These are phyloP conservation scores for Penicillium vulpinum DNA, from an alignment of 2,329 filamentous ascomycete genomes.

Conservation along the genomic window DNA sequence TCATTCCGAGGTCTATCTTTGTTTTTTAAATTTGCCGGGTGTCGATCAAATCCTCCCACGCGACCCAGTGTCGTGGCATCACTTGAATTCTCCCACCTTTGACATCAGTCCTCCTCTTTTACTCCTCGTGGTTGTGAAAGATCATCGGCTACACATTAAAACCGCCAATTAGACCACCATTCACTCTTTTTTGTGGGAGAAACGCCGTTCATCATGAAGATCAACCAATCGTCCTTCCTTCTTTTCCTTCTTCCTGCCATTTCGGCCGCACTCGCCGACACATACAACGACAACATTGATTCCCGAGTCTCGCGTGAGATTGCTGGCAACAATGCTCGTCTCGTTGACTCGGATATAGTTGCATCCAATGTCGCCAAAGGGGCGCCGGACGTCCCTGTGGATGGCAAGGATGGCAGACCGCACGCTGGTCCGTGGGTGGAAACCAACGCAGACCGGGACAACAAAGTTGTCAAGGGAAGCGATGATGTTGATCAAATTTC, in stretches of 20 bases:
- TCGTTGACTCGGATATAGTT: conserved; percentile 19
- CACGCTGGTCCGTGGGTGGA: conserved; percentile 75
- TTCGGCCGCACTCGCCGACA: conserved; percentile 26
- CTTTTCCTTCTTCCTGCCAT: conserved; percentile 40
- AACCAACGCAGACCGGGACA: conserved; percentile 49
- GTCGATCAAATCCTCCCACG: background rate
- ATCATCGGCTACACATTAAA: background rate
- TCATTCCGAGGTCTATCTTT: background rate
- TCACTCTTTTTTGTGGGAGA: conserved; percentile 13
- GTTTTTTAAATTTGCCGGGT: background rate
- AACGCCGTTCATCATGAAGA: conserved; percentile 32
- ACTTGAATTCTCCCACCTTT: conserved; percentile 4
- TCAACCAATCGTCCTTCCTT: conserved; percentile 33
- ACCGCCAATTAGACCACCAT: background rate
- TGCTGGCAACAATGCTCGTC: conserved; percentile 12
- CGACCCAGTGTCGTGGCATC: conserved; percentile 7
- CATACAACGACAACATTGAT: conserved; percentile 18
- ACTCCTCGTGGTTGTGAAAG: background rate
- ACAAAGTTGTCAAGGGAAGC: conserved; percentile 40
- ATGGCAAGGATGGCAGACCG: conserved; percentile 90
- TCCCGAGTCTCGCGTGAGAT: conserved; percentile 13
- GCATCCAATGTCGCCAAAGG: conserved; percentile 44
- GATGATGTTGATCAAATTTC: conserved; percentile 39
- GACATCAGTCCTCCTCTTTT: background rate
- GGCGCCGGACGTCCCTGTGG: conserved; percentile 81